A percentile compares a stretch with the other conserved stretches of the same genome.
Evolutionary conservation across 2,329 filamentous ascomycete genomes (phyloP).

Genomic region (Pseudogymnoascus sp.): DNA sequence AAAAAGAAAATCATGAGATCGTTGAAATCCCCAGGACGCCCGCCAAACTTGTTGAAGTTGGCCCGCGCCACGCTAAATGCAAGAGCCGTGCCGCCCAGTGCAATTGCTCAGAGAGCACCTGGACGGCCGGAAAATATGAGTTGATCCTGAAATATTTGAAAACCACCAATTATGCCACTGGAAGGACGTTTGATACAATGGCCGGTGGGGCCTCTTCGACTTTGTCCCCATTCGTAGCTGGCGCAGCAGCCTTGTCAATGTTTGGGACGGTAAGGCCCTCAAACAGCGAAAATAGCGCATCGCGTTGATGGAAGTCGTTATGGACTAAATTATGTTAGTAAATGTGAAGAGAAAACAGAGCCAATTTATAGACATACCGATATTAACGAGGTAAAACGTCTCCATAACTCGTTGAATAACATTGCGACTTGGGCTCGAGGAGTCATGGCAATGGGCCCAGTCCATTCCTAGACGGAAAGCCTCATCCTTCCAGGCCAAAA

Average conservation of each 20-base stretch:
- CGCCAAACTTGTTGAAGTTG: slow-evolving; percentile 33
- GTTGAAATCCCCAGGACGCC: slow-evolving; percentile 26
- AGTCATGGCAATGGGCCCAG: slow-evolving; percentile 87
- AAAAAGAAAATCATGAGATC: slow-evolving; percentile 16
- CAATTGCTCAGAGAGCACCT: slow-evolving; percentile 22
- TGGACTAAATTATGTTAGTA: slow-evolving; percentile 58
- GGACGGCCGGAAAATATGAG: slow-evolving; percentile 4
- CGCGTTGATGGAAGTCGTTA: slow-evolving; percentile 88
- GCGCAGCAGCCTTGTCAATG: slow-evolving; percentile 43
- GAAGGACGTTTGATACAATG: slow-evolving; percentile 17
- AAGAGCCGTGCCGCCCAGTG: slow-evolving; percentile 15
- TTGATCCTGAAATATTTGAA: slow-evolving; percentile 5
- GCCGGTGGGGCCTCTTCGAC: slow-evolving; percentile 17
- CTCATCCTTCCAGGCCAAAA: slow-evolving; percentile 98
- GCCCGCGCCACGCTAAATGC: slow-evolving; percentile 30
- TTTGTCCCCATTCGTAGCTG: slow-evolving; percentile 17
- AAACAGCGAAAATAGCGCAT: slow-evolving; percentile 80
- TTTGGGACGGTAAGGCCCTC: slow-evolving; percentile 66
- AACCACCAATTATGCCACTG: slow-evolving; percentile 1
- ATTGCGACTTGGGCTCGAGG: slow-evolving; percentile 67
- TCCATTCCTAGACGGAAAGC: slow-evolving; percentile 88
- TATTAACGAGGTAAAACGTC: slow-evolving; percentile 90
- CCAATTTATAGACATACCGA: slow-evolving; percentile 54
- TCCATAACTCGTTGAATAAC: slow-evolving; percentile 81
- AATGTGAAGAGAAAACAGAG: slow-evolving; percentile 17